These are phyloP conservation scores for Parvularia atlantis DNA, from an alignment of 78 protist genomes.

Conservation along the genomic window DNA sequence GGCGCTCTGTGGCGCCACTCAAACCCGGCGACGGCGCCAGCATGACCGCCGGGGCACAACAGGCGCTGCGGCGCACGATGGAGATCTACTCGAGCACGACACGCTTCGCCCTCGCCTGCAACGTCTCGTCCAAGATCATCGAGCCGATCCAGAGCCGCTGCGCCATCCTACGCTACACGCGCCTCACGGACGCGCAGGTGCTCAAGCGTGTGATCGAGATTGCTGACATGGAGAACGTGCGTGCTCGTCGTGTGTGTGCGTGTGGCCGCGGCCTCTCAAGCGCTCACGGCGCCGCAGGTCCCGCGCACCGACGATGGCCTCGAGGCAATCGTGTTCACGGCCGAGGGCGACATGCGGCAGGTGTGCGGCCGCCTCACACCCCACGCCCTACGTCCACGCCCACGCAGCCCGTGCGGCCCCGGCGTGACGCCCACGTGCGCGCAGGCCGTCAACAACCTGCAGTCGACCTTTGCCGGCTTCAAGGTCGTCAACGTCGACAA, in stretches of 20 bases:
- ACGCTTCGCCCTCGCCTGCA: conserved; percentile 96
- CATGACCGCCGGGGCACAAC: conserved; percentile 97
- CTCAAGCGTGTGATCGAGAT: conserved; percentile 51
- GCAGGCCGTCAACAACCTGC: conserved; percentile 89
- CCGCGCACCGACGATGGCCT: conserved; percentile 28
- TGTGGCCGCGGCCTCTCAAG: neutral
- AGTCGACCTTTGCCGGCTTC: conserved; percentile 90
- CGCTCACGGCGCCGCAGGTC: neutral
- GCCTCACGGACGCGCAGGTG: conserved; percentile 59
- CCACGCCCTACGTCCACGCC: too few species aligned
- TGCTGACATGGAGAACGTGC: conserved; percentile 36
- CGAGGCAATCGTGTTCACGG: conserved; percentile 85
- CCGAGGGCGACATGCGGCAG: conserved; percentile 92
- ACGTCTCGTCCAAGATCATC: conserved; percentile 80
- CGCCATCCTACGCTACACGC: conserved; percentile 80
- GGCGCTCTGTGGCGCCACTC: neutral
- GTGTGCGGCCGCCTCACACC: too few species aligned
- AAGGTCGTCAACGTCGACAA: conserved; percentile 61
- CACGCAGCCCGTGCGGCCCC: too few species aligned
- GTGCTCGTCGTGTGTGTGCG: neutral
- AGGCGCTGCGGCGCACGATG: conserved; percentile 95
- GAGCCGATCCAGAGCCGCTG: conserved; percentile 92
- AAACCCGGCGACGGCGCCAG: too few species aligned
- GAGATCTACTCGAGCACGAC: conserved; percentile 85
- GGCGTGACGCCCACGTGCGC: conserved; percentile 95